phyloP scores from a whole-genome alignment of 306 rosid species.

The Quercus agrifolia region DNA sequence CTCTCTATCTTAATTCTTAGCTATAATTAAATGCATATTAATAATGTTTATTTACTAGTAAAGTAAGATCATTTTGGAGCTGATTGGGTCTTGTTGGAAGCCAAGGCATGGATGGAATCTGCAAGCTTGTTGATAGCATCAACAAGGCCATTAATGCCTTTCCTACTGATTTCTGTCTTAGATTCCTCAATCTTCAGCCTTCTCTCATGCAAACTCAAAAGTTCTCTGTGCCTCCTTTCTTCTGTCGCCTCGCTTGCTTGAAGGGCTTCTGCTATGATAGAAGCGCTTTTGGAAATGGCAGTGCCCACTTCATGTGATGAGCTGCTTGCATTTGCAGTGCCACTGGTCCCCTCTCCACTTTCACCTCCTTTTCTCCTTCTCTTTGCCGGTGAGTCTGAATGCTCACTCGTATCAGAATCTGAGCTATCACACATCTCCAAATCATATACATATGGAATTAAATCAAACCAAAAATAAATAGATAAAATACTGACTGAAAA shows the following conservation, averaged over 20 bases:
- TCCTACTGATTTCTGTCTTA: conserved; percentile 31
- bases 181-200: conserved; percentile 42
- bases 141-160: conserved; percentile 42
- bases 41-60: neutral
- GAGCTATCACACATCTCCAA: conserved; percentile 42
- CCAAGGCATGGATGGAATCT: conserved; percentile 42
- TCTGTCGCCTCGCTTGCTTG: conserved; percentile 40
- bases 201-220: conserved; percentile 30
- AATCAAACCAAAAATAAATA: conserved; percentile 13
- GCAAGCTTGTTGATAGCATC: conserved; percentile 50
- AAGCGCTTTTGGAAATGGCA: conserved; percentile 43
- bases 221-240: conserved; percentile 42
- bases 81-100: conserved; percentile 27
- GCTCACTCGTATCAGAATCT: conserved; percentile 44
- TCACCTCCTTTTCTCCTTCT: conserved; percentile 33
- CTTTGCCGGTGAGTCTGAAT: conserved; percentile 42
- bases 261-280: conserved; percentile 41
- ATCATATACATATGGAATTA: conserved; percentile 10
- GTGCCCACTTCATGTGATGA: conserved; percentile 24
- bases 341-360: conserved; percentile 21
- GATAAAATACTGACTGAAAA: neutral
- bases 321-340: conserved; percentile 9
- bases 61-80: conserved; percentile 15
- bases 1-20: neutral
- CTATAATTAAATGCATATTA: neutral